phyloP scores from a whole-genome alignment of 1,284 basidiomycete genomes.

The Flammula alnicola region DNA sequence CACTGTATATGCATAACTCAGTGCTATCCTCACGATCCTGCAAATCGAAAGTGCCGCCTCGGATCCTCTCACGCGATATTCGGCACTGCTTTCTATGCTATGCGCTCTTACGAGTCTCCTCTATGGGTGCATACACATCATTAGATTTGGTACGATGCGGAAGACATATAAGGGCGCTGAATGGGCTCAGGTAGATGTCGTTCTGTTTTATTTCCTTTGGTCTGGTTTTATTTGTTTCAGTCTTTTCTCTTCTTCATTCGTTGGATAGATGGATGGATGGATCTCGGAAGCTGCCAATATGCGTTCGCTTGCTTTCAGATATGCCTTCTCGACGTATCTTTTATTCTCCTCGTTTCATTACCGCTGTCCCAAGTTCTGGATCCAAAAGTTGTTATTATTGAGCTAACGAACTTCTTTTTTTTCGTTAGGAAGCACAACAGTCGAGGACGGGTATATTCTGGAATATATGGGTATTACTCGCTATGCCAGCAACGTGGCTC shows the following conservation, averaged over 20 bases:
- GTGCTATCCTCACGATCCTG: conserved; percentile 66
- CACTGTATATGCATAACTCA: conserved; percentile 26
- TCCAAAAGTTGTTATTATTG: no score
- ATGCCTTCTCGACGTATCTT: background rate
- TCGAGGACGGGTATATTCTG: conserved; percentile 57
- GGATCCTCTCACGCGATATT: conserved; percentile 60
- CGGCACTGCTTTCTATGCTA: conserved; percentile 60
- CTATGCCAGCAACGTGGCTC: conserved; percentile 65
- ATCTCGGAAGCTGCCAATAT: no score
- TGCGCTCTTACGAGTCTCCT: conserved; percentile 64
- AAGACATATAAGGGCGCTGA: conserved; percentile 63
- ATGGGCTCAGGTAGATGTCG: conserved; percentile 60
- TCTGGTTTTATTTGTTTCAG: no score
- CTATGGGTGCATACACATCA: conserved; percentile 64
- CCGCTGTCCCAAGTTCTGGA: no score
- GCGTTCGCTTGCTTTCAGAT: no score
- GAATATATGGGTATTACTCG: conserved; percentile 74
- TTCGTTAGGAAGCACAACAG: conserved; percentile 57
- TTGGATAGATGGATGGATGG: no score
- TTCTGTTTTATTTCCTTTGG: background rate
- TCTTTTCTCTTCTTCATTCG: no score
- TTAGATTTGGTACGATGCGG: conserved; percentile 66
- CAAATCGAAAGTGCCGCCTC: conserved; percentile 54
- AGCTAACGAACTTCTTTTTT: background rate
- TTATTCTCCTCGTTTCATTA: no score